A percentile compares a stretch with the other conserved stretches of the same genome.
Conservation (phyloP, 352 stramenopile species). For the Phytophthora sansomeana region DNA sequence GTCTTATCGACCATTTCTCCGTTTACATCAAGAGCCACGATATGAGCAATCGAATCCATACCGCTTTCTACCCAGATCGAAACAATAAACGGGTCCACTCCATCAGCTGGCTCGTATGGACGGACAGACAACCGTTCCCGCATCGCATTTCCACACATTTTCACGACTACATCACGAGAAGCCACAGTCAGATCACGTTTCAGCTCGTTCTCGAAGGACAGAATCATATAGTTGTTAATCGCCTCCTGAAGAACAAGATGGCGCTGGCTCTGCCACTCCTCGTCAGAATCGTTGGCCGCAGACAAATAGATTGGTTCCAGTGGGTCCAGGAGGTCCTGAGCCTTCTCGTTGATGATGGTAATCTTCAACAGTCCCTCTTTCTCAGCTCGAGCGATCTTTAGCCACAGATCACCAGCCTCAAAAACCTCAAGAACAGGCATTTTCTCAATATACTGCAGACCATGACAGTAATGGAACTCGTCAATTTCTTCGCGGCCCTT, state of each 20-base stretch:
- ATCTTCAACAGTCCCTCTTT: conserved; percentile 87
- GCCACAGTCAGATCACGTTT: conserved; percentile 79
- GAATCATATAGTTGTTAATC: conserved; percentile 84
- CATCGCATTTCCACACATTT: conserved; percentile 75
- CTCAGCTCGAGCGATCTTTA: conserved; percentile 79
- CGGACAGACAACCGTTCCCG: conserved; percentile 76
- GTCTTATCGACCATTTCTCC: conserved; percentile 90
- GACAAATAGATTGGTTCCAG: conserved; percentile 78
- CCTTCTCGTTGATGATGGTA: conserved; percentile 83
- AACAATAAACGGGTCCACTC: conserved; percentile 82
- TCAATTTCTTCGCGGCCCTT: conserved; percentile 91
- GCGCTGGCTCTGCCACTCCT: conserved; percentile 89
- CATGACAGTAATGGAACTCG: conserved; percentile 89
- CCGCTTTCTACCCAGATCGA: conserved; percentile 89
- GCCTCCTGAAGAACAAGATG: conserved; percentile 87
- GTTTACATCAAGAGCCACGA: conserved; percentile 88
- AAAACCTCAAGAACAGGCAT: conserved; percentile 89
- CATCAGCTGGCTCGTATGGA: conserved; percentile 82
- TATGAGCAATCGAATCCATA: conserved; percentile 83
- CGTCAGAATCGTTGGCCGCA: conserved; percentile 58
- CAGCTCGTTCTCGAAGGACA: conserved; percentile 88
- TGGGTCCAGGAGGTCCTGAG: conserved; percentile 85
- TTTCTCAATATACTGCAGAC: conserved; percentile 85
- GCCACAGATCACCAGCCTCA: conserved; percentile 76
- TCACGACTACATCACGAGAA: conserved; percentile 78